Evolutionary conservation across 2,329 filamentous ascomycete species (phyloP), one percentile per base, ranked within the genome.

Genomic region (Exophiala viscosa): DNA sequence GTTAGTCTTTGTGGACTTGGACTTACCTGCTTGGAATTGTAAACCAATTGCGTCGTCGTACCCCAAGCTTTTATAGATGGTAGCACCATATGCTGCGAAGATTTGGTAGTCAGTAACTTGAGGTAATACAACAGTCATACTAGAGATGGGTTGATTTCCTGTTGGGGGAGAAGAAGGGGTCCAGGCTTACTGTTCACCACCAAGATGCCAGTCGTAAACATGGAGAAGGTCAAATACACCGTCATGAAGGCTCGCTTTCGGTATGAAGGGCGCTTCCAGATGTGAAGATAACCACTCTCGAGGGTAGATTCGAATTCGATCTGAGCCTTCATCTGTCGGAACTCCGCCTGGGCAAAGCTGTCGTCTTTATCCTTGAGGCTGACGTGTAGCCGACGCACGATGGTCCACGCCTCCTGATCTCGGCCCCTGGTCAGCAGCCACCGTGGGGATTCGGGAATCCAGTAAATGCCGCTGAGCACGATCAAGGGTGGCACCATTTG

Each of bases 191-290:
- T 72, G 44, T 73, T 70, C 41, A 75, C 73, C 4, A 76, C 69
- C 39, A 74, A 75, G 48, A 73, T 72, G 11, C 76, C 76, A 17
- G 3, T 73, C 67, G 35, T 71, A 13, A 45, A 20, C n/a, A 50
- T 40, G 15, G 41, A 33, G 15, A 23, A 48, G 5, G 36, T 32
- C 20, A 44, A 38, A 9, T 33, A 34, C 3, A 46, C 35, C 5
- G 33, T 38, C 4, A 54, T 41, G 6, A 54, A 17, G 13, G 38
- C 33, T 33, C 52, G 32, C 18, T 50, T 54, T 15, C 46, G 40
- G 28, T 51, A 54, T 8, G 36, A 36, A 9, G 52, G 52, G 40
- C 38, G 45, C 18, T 8, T 17, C 15, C 45, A 45, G n/a, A 54
- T 50, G 13, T 45, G 32, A n/a, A 17, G 9, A 38, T 41, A 54